A percentile compares a stretch with the other conserved stretches of the same genome.
phyloP scores from a whole-genome alignment of 495 filamentous ascomycete species.

The Amorphotheca resinae region DNA sequence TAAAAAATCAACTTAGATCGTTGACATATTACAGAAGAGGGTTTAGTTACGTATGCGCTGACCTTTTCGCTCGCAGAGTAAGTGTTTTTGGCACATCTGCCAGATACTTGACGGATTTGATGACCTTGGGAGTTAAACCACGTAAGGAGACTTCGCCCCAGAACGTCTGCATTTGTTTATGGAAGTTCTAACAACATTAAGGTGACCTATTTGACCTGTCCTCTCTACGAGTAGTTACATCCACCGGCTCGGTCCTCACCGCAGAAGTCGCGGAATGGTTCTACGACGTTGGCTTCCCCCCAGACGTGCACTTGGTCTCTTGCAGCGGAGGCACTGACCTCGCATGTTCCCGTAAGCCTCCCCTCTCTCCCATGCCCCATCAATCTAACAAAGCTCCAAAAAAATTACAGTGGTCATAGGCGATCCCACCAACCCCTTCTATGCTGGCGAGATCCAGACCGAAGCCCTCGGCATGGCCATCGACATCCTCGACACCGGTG shows the following conservation, averaged over 20 bases:
- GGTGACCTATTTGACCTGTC: no score
- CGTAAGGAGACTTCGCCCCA: background rate
- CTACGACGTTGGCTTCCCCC: background rate
- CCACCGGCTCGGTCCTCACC: background rate
- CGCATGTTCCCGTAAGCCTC: no score
- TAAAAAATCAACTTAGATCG: no score
- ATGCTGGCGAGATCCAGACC: background rate
- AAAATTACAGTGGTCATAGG: no score
- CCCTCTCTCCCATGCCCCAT: no score
- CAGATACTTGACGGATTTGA: background rate
- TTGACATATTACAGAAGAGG: no score
- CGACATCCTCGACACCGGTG: background rate
- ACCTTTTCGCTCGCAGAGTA: background rate
- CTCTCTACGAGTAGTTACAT: background rate
- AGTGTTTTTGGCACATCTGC: background rate
- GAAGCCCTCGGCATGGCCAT: background rate
- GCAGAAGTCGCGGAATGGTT: background rate
- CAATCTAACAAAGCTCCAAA: no score
- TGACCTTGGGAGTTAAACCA: background rate
- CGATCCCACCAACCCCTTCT: background rate
- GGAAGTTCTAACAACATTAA: no score
- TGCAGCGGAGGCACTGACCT: background rate
- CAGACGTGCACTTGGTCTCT: background rate
- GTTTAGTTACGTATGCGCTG: no score
- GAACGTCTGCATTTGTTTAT: no score